Evolutionary conservation across 345 rosid species (phyloP).

Genomic region (Lepidium aucheri): DNA sequence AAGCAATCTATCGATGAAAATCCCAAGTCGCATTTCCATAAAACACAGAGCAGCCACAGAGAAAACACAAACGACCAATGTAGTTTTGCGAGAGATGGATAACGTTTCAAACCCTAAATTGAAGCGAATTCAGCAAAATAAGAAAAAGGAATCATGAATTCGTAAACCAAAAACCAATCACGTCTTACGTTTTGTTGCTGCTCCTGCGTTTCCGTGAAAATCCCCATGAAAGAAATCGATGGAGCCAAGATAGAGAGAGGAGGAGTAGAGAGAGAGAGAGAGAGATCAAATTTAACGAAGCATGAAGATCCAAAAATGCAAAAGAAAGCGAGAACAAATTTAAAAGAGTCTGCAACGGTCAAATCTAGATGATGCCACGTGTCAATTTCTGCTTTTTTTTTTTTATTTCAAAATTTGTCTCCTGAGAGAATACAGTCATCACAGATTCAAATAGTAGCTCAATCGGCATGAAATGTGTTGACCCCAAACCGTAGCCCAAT

Average conservation of each 20-base stretch:
- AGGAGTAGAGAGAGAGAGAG: background rate
- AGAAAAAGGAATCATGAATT: background rate
- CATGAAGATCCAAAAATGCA: background rate
- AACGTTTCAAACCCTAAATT: background rate
- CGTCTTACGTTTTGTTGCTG: slow-evolving; percentile 45
- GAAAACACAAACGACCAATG: too few species aligned
- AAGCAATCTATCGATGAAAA: background rate
- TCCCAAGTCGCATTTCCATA: background rate
- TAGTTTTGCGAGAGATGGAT: background rate
- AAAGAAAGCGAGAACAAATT: background rate
- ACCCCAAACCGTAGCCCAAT: too few species aligned
- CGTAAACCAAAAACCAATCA: background rate
- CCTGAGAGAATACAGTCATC: too few species aligned
- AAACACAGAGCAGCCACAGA: background rate
- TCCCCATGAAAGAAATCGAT: slow-evolving; percentile 45
- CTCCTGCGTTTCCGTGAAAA: slow-evolving; percentile 57
- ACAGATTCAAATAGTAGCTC: too few species aligned
- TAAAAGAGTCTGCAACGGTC: slow-evolving; percentile 50
- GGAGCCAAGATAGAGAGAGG: slow-evolving; percentile 10
- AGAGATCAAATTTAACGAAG: background rate
- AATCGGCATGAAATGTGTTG: too few species aligned
- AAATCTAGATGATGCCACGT: slow-evolving; percentile 12
- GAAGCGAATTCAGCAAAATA: background rate
- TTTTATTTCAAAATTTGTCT: too few species aligned
- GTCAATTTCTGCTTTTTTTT: too few species aligned